These are phyloP conservation scores for Lecanosticta acicola DNA, from an alignment of 2,329 filamentous ascomycete genomes.

Conservation along the genomic window DNA sequence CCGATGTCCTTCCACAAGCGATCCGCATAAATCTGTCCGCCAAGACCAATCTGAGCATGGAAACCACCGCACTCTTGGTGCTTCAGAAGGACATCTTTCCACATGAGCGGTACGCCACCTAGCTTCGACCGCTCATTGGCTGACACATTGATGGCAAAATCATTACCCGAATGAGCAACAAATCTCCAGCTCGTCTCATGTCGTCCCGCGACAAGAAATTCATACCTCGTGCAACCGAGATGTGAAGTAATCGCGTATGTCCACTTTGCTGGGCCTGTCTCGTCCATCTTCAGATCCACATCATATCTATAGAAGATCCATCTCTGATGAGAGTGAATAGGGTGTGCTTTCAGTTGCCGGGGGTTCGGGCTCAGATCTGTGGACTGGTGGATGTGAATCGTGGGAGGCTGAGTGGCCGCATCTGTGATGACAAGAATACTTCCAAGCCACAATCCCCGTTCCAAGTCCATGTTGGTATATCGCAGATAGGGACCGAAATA, in stretches of 20 bases:
- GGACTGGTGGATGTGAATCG: conserved; percentile 90
- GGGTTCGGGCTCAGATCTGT: conserved; percentile 85
- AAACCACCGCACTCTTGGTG: conserved; percentile 95
- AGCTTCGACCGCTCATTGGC: conserved; percentile 79
- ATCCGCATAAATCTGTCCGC: conserved; percentile 93
- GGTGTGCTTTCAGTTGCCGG: conserved; percentile 72
- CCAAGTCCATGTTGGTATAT: conserved; percentile 95
- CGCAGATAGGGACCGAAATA: conserved; percentile 96
- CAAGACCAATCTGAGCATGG: conserved; percentile 85
- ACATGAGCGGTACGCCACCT: conserved; percentile 91
- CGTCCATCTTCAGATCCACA: conserved; percentile 82
- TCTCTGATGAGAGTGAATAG: conserved; percentile 81
- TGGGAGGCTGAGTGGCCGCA: conserved; percentile 75
- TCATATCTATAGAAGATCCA: conserved; percentile 98
- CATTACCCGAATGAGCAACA: conserved; percentile 91
- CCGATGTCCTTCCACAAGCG: conserved; percentile 94
- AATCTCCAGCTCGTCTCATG: conserved; percentile 92
- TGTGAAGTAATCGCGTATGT: conserved; percentile 98
- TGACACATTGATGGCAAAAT: conserved; percentile 83
- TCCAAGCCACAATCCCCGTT: conserved; percentile 83
- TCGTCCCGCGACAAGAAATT: conserved; percentile 88
- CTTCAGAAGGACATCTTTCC: conserved; percentile 97
- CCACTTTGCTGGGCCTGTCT: conserved; percentile 73
- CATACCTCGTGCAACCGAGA: conserved; percentile 93
- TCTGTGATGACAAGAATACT: conserved; percentile 93